Base-by-base conservation (phyloP, 2,329 filamentous ascomycete genomes). In the Fusarium verrucosum region DNA sequence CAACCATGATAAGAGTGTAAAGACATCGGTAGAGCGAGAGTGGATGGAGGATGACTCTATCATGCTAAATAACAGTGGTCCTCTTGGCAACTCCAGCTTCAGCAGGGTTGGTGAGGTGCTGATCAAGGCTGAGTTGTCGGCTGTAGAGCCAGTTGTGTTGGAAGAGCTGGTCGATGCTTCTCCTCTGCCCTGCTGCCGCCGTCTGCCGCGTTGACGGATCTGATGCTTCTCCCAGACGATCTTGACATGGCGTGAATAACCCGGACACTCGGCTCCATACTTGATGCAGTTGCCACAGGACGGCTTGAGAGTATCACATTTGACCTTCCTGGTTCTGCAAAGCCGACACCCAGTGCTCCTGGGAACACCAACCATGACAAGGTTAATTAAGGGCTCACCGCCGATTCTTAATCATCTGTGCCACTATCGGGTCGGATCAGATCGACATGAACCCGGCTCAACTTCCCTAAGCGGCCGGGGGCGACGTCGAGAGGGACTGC, bases 221-320 rank as follows among this genome's bases (percentile, higher is more conserved):
- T 71, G 66, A 57, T 80, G 78, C 62, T 80, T 80, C 17, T 71
- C 76, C 17, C 70, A 64, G 22, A 81, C 75, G 51, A 80, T 80
- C 66, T 81, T 80, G 60, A 74, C 66, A 35, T 60, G 58, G 28
- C 74, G 72, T 41, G 78, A 74, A 58, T 79, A 80, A n/a, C 78
- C 78, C 7, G 77, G 76, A 51, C 77, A 80, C 9, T 70, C 68
- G 20, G 69, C 73, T 32, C 77, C 76, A 55, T 79, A 79, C 47
- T 72, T 77, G 50, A 69, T 57, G 66, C 79, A 80, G 49, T 80
- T 80, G 22, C 68, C 71, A 51, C 78, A 80, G 50, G 69, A 72
- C 11, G 81, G 81, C 11, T 74, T 76, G 20, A 62, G 71, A 68
- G 82, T 76, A 66, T 84, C 81, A 60, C 82, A 83, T 73, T 81